Conservation (phyloP, 768 basidiomycete genomes). For the Xerocomus brunneocitrinus region DNA sequence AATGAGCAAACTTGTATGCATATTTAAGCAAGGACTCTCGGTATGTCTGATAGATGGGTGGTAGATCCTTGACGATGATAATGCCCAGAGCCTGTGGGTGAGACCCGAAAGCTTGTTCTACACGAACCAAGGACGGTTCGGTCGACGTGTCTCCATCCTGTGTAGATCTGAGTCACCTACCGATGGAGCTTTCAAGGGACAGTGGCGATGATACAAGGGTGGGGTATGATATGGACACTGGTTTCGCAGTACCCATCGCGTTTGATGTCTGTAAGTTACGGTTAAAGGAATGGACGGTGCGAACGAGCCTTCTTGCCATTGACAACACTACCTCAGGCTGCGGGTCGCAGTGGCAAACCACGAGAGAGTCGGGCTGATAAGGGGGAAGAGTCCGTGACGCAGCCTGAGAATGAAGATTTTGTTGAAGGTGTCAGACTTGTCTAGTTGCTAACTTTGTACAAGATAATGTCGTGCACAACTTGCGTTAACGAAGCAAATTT, state of each 20-base stretch:
- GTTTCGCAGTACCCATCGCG: conserved; percentile 12
- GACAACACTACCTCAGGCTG: neutral
- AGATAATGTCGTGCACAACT: too few species aligned
- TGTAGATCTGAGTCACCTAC: conserved; percentile 32
- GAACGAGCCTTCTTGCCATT: conserved; percentile 17
- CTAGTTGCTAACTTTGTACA: neutral
- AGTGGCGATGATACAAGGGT: conserved; percentile 51
- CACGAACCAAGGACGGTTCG: neutral
- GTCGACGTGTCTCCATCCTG: neutral
- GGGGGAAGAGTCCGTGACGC: too few species aligned
- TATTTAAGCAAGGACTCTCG: conserved; percentile 72
- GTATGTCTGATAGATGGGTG: conserved; percentile 53
- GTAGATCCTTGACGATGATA: conserved; percentile 78
- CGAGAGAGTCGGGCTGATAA: neutral
- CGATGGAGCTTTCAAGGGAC: conserved; percentile 56
- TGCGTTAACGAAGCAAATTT: neutral
- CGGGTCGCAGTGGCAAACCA: neutral
- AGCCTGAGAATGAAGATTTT: too few species aligned
- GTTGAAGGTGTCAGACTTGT: too few species aligned
- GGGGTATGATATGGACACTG: conserved; percentile 58
- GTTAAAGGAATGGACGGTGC: conserved; percentile 2
- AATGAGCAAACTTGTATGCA: conserved; percentile 68
- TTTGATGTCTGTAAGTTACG: conserved; percentile 13
- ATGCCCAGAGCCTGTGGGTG: conserved; percentile 73
- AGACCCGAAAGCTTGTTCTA: conserved; percentile 83